Conservation (phyloP, 176 grass and related monocot genomes). For the Carex scoparia region DNA sequence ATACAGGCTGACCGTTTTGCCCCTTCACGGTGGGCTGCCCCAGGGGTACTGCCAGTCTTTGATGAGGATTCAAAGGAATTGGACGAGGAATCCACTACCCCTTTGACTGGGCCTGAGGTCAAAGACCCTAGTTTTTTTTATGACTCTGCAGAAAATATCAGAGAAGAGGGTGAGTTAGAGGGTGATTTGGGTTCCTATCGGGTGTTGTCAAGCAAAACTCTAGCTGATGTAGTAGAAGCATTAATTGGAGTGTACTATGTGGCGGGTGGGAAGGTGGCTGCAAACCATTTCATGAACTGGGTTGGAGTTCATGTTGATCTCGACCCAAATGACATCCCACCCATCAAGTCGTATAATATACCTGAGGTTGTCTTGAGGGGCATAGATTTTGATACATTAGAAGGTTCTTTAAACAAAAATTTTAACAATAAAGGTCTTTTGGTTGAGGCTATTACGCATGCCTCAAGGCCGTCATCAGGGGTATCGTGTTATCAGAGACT, state of each 20-base stretch:
- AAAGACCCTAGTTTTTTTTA: slow-evolving; percentile 41
- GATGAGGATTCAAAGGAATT: slow-evolving; percentile 82
- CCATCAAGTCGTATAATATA: slow-evolving; percentile 70
- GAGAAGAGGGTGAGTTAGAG: slow-evolving; percentile 92
- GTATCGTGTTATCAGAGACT: slow-evolving; percentile 96
- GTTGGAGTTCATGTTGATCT: slow-evolving; percentile 87
- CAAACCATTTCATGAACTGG: slow-evolving; percentile 98
- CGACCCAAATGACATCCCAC: slow-evolving; percentile 61
- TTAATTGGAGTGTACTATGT: slow-evolving; percentile 98
- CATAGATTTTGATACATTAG: slow-evolving; percentile 77
- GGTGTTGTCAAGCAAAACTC: slow-evolving; percentile 94
- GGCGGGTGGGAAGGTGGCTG: slow-evolving; percentile 76
- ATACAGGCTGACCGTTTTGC: slow-evolving; percentile 97
- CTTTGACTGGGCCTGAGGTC: slow-evolving; percentile 18
- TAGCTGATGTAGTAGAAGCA: slow-evolving; percentile 97
- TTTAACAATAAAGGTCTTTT: slow-evolving; percentile 78
- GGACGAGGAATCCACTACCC: slow-evolving; percentile 38
- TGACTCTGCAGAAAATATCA: slow-evolving; percentile 55
- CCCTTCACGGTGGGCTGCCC: slow-evolving; percentile 97
- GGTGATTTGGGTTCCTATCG: slow-evolving; percentile 91
- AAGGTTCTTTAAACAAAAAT: slow-evolving; percentile 57
- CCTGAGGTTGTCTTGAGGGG: slow-evolving; percentile 77
- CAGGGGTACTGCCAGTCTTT: slow-evolving; percentile 93
- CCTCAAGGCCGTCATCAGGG: slow-evolving; percentile 87
- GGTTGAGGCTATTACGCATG: slow-evolving; percentile 93